phyloP scores from a whole-genome alignment of 768 basidiomycete genomes.

The Termitomyces sp. region DNA sequence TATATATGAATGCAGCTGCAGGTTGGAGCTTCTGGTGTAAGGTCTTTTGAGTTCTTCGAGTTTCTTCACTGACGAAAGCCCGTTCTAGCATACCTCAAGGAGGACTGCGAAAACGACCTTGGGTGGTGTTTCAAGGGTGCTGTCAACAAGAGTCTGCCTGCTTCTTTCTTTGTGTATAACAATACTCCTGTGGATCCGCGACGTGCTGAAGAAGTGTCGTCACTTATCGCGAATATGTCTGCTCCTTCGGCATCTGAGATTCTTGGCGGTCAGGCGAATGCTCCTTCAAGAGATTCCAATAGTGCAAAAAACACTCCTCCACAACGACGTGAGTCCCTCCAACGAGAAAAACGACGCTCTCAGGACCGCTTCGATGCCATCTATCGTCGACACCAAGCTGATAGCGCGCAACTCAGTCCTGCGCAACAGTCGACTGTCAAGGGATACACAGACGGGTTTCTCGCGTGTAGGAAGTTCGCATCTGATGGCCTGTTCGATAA shows the following conservation, averaged over 20 bases:
- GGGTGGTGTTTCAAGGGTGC: slow-evolving; percentile 69
- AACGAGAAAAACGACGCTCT: background rate
- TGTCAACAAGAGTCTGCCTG: slow-evolving; percentile 50
- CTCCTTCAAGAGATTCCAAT: background rate
- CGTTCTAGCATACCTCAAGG: slow-evolving; percentile 50
- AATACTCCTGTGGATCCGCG: slow-evolving; percentile 9
- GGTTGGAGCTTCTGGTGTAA: slow-evolving; percentile 72
- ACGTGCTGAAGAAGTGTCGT: slow-evolving; percentile 1
- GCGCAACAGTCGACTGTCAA: slow-evolving; percentile 19
- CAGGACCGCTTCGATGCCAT: slow-evolving; percentile 23
- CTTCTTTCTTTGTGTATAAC: slow-evolving; percentile 51
- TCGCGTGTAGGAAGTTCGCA: slow-evolving; percentile 51
- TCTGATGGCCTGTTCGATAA: slow-evolving; percentile 33
- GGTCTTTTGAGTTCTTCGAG: slow-evolving; percentile 14
- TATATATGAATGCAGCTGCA: slow-evolving; percentile 48
- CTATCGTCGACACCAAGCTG: slow-evolving; percentile 11
- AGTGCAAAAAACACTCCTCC: background rate
- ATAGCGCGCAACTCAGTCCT: slow-evolving; percentile 12
- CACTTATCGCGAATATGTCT: slow-evolving; percentile 5
- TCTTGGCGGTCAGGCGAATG: slow-evolving; percentile 1
- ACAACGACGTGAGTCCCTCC: background rate
- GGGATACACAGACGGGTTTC: slow-evolving; percentile 59
- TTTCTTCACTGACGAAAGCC: background rate
- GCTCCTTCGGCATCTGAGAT: slow-evolving; percentile 11
- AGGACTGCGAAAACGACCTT: slow-evolving; percentile 49